Evolutionary conservation across 2,329 filamentous ascomycete species (phyloP), one percentile per base, ranked within the genome.

Genomic region (Colletotrichum endophyticum): DNA sequence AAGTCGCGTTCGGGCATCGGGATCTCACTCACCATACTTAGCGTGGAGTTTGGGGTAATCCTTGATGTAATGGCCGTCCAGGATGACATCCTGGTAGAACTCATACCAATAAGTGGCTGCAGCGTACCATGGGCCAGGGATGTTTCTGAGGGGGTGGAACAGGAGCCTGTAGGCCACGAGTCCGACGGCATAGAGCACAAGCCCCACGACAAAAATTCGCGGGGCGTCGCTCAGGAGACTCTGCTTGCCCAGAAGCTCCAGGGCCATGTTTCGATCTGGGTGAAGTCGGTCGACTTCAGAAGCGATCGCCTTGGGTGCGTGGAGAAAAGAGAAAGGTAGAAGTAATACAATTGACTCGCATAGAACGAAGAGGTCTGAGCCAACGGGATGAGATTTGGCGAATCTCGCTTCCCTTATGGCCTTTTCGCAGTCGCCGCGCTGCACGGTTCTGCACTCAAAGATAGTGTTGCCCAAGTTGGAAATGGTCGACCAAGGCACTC

Each of bases 51-150:
- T 32, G 32, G 70, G 70, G 44, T 72, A 72, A 56, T 72, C 39
- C 30, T 66, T 72, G 32, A 72, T 36, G 44, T 67, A 72, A 22
- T 72, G 39, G 44, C 70, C 70, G 16, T 72, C 61, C 32, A 72
- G 70, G 34, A 72, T 67, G 11, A 72, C 70, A 66, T 72, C 70
- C 30, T 72, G 70, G 30, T 72, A 84, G 11, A 79, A 83, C 63
- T 84, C 83, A 34, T 82, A 81, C 56, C 78, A 78, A 8, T 78
- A 76, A 1, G 80, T 79, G 19, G 80, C 63, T 5, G 82, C 82
- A 5, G 81, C 78, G 22, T 81, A 61, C 69, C 80, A 82, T 12
- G 81, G 82, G 30, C 83, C 82, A 2, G 82, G 82, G 39, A 84
- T 79, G 4, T 72, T 70, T 16, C 81, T 76, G 8, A 84, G 76